Percentiles rank a stretch among this genome's conserved stretches.
phyloP scores from a whole-genome alignment of 768 basidiomycete species.

The Lanmaoa rubissima region DNA sequence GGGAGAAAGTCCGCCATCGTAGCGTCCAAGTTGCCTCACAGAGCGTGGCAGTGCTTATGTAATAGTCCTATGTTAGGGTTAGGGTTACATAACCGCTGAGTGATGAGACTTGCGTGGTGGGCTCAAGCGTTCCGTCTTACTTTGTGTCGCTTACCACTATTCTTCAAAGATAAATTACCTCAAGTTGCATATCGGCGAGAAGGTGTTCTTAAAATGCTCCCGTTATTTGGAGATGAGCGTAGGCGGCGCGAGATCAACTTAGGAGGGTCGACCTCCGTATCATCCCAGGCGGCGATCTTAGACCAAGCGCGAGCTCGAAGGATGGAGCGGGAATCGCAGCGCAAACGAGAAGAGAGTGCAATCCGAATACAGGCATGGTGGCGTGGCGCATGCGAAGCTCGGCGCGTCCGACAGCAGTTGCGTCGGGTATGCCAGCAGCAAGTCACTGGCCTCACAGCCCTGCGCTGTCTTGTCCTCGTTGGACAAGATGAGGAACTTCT shows the following conservation, averaged over 20 bases:
- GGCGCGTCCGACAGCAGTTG: slow-evolving; percentile 44
- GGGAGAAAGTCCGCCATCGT: too few species aligned
- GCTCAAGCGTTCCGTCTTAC: not conserved
- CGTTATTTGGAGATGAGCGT: slow-evolving; percentile 50
- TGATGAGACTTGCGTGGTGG: not conserved
- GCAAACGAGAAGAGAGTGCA: slow-evolving; percentile 57
- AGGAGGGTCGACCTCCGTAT: slow-evolving; percentile 56
- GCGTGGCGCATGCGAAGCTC: slow-evolving; percentile 48
- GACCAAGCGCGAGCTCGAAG: slow-evolving; percentile 61
- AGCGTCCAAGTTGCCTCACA: too few species aligned
- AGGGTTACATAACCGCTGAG: not conserved
- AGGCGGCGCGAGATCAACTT: slow-evolving; percentile 69
- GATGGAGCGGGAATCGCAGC: slow-evolving; percentile 53
- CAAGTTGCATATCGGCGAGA: not conserved
- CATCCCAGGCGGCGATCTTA: slow-evolving; percentile 57
- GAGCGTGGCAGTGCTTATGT: too few species aligned
- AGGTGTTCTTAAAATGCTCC: slow-evolving; percentile 30
- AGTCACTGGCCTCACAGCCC: slow-evolving; percentile 49
- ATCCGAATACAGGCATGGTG: slow-evolving; percentile 68
- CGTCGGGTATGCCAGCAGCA: slow-evolving; percentile 50
- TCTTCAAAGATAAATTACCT: not conserved
- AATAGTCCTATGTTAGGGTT: not conserved
- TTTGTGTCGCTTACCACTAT: not conserved
- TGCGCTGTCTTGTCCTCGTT: slow-evolving; percentile 65
- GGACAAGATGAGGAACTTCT: slow-evolving; percentile 40